Evolutionary conservation across 192 early-diverging fungal genomes (phyloP), one percentile per base, ranked within the genome.

Genomic region (Coemansia sp.): DNA sequence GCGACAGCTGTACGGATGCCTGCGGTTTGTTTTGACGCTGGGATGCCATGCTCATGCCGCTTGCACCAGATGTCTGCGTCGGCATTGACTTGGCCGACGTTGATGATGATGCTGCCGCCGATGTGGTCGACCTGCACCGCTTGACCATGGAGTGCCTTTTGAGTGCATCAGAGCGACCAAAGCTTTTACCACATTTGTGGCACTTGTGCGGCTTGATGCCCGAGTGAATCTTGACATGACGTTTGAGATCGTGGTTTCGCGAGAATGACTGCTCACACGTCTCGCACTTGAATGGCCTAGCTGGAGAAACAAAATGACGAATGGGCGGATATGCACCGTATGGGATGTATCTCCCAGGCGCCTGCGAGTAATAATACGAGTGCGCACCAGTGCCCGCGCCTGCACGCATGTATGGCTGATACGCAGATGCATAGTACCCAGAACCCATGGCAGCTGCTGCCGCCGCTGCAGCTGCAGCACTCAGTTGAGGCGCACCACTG

Each of bases 131-230:
- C 43, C 74, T 67, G 42, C 84, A 85, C n/a, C 84, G 76, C 51
- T 85, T 85, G 41, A 85, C 84, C 63, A 84, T 67, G 15, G 76
- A 81, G 51, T 90, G 88, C 12, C 88, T 58, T 58, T 87, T 87
- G 3, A 90, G 75, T 4, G 87, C 88, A 73, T 90, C 88, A 40
- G 86, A 84, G 53, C 88, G 72, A 39, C 84, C 83, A 79, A 91
- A 91, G 30, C 78, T 82, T 58, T 89, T 88, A 17, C 86, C 87
- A 62, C 90, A 91, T 15, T 80, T 80, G 8, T 78, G 70, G 50
- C 90, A 91, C 50, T 80, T 83, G 66, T 86, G 85, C n/a, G 90
- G 90, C 66, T 91, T 91, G 44, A 83, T 71, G 11, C 88, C 84
- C 56, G 83, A 84, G 57, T 91, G 90, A 4, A 89, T 87, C 53